Conservation (phyloP, 2,329 filamentous ascomycete species). For the Stagonosporopsis cucurbitacearum region DNA sequence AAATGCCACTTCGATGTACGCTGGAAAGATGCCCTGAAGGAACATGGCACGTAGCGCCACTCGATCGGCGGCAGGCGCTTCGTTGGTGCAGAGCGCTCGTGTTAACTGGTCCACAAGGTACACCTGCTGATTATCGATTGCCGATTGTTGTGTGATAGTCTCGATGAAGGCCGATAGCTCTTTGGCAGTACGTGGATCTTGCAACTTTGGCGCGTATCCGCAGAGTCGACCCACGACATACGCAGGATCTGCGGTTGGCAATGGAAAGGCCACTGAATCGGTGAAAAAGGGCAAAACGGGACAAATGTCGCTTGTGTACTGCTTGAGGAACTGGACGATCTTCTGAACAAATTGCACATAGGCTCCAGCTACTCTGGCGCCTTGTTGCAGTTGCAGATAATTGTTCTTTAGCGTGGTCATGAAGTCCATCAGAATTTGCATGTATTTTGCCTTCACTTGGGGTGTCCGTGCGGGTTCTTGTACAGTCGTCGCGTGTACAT, state of each 20-base stretch:
- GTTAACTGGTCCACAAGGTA: conserved; percentile 63
- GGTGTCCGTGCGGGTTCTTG: conserved; percentile 40
- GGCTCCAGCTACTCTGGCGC: conserved; percentile 53
- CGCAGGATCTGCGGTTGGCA: conserved; percentile 65
- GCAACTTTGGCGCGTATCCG: conserved; percentile 63
- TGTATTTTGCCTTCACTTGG: conserved; percentile 56
- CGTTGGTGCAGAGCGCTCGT: conserved; percentile 57
- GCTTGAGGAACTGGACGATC: conserved; percentile 65
- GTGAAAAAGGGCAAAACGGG: conserved; percentile 66
- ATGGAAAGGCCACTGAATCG: conserved; percentile 64
- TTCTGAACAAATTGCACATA: conserved; percentile 69
- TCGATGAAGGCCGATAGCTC: conserved; percentile 66
- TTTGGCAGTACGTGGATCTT: conserved; percentile 57
- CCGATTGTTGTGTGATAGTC: conserved; percentile 64
- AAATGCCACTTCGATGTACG: conserved; percentile 61
- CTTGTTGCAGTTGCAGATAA: conserved; percentile 60
- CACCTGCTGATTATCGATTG: conserved; percentile 62
- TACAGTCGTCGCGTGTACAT: conserved; percentile 47
- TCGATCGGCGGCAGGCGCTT: conserved; percentile 48
- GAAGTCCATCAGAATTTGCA: conserved; percentile 59
- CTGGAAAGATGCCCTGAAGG: conserved; percentile 62
- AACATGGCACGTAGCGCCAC: conserved; percentile 60
- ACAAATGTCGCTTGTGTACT: conserved; percentile 65
- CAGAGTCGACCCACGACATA: conserved; percentile 68
- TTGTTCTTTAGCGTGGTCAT: conserved; percentile 68